phyloP scores from a whole-genome alignment of 805 yeast genomes.

The Saccharomycopsis sp. region DNA sequence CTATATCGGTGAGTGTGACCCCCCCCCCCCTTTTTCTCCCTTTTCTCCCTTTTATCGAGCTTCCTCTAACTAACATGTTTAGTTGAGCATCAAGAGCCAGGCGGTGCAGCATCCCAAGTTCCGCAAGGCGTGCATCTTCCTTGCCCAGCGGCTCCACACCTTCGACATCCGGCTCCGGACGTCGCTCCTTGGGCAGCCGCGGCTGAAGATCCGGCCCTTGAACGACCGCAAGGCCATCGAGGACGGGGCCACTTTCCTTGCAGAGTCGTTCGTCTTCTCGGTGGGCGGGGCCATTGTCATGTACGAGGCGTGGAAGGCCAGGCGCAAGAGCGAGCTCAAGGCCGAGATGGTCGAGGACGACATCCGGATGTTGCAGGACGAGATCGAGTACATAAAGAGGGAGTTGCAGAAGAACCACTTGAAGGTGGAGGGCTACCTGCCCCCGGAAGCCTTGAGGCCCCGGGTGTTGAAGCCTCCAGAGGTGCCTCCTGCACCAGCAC shows the following conservation, averaged over 20 bases:
- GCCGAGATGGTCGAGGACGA: slow-evolving; percentile 66
- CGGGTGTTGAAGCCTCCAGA: slow-evolving; percentile 28
- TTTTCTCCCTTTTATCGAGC: slow-evolving; percentile 1
- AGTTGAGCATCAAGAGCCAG: slow-evolving; percentile 47
- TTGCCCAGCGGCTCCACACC: slow-evolving; percentile 66
- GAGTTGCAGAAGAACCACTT: slow-evolving; percentile 35
- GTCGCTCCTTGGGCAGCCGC: slow-evolving; percentile 46
- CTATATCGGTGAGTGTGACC: slow-evolving; percentile 45
- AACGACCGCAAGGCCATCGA: slow-evolving; percentile 79
- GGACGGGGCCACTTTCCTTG: slow-evolving; percentile 68
- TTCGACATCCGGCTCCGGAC: slow-evolving; percentile 55
- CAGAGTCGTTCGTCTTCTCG: slow-evolving; percentile 67
- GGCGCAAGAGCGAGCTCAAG: slow-evolving; percentile 52
- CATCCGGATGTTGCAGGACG: slow-evolving; percentile 58
- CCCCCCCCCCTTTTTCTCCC: background rate
- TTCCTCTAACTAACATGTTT: background rate
- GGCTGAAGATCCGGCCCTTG: slow-evolving; percentile 54
- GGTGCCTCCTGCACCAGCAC: too few relatives aligned
- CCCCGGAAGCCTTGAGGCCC: slow-evolving; percentile 41
- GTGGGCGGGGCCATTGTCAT: slow-evolving; percentile 73
- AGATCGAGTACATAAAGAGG: slow-evolving; percentile 47
- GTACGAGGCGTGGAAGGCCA: slow-evolving; percentile 60
- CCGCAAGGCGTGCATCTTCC: slow-evolving; percentile 48
- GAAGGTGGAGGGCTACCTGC: slow-evolving; percentile 40
- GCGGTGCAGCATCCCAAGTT: slow-evolving; percentile 66